Percentiles rank a stretch among this genome's conserved stretches.
phyloP scores from a whole-genome alignment of 441 rosid genomes.

The Aquilaria agallochum region DNA sequence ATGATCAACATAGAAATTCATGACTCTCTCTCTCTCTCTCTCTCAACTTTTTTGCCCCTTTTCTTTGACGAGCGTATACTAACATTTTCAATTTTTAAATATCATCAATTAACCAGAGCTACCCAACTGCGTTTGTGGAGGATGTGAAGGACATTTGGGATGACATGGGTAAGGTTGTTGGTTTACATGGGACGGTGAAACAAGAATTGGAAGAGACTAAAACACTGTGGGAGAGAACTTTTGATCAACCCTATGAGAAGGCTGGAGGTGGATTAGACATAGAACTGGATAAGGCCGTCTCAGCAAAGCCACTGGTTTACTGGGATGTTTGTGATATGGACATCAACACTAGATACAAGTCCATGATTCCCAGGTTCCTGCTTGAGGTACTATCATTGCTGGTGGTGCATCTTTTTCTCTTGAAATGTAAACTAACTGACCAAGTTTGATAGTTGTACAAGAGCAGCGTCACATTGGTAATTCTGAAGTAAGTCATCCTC shows the following conservation, averaged over 20 bases:
- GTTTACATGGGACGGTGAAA: constrained; percentile 44
- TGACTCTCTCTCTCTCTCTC: background rate
- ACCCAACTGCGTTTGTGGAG: constrained; percentile 63
- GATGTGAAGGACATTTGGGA: constrained; percentile 59
- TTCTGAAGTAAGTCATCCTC: no score
- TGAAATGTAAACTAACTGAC: no score
- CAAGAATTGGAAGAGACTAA: constrained; percentile 51
- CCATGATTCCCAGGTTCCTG: constrained; percentile 69
- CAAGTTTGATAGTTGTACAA: no score
- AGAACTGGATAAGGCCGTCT: constrained; percentile 21
- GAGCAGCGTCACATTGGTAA: no score
- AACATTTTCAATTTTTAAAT: background rate
- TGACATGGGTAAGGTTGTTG: constrained; percentile 39
- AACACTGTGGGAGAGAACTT: constrained; percentile 54
- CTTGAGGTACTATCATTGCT: constrained; percentile 39
- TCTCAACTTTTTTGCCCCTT: background rate
- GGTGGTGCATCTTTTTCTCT: no score
- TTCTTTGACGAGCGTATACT: background rate
- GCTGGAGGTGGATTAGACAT: constrained; percentile 58
- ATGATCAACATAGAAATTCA: background rate
- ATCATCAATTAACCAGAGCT: constrained; percentile 49
- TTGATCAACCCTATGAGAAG: constrained; percentile 79
- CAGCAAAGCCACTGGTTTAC: constrained; percentile 33
- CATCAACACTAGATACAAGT: constrained; percentile 65
- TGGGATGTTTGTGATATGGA: constrained; percentile 73